Evolutionary conservation across 1,284 basidiomycete species (phyloP), one percentile per base, ranked within the genome.

Genomic region (Cutaneotrichosporon cavernicola): DNA sequence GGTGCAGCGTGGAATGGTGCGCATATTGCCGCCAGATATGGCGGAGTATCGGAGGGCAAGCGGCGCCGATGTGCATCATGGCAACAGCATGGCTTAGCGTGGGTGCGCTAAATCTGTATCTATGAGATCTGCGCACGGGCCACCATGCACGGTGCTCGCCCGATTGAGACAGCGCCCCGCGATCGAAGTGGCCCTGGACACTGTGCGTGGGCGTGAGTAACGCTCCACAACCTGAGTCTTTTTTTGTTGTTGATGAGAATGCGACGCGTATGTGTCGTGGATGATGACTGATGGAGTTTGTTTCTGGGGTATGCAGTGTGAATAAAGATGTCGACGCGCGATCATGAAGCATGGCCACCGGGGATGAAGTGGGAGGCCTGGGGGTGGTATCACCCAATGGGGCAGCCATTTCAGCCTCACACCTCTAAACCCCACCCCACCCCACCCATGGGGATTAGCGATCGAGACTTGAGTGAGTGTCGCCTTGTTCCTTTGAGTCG

Each of bases 11-110:
- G 38, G 38, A 40, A 40, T 5, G 9, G 43, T 18, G 18, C 18
- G 43, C 18, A 16, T 16, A 9, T 13, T 43, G 40, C 16, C 14
- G 14, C 40, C 40, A 46, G 43, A 46, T 46, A 8, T 46, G 18
- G 43, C 43, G 43, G 43, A 46, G 43, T 46, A 46, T 46, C 43
- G 43, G 43, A 46, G 43, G 43, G 43, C 18, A 8, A 46, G 43
- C 43, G 43, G 14, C 43, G 38, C 38, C 38, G 18, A 8, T 18
- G 18, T 8, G 7, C 18, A 18, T 43, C 43, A 18, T 18, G 7
- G 43, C 34, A 36, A 36, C 34, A n/a, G 16, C 6, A 18, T n/a
- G 43, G 18, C 13, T 16, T 7, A 5, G 43, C 18, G 43, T 5
- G 43, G 7, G 43, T 16, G 18, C 16, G 43, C 43, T 7, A 46